Percentiles rank a stretch among this genome's conserved stretches.
These are phyloP conservation scores for Nothophaeocryptopus gaeumannii DNA, from an alignment of 2,329 filamentous ascomycete genomes.

Conservation along the genomic window DNA sequence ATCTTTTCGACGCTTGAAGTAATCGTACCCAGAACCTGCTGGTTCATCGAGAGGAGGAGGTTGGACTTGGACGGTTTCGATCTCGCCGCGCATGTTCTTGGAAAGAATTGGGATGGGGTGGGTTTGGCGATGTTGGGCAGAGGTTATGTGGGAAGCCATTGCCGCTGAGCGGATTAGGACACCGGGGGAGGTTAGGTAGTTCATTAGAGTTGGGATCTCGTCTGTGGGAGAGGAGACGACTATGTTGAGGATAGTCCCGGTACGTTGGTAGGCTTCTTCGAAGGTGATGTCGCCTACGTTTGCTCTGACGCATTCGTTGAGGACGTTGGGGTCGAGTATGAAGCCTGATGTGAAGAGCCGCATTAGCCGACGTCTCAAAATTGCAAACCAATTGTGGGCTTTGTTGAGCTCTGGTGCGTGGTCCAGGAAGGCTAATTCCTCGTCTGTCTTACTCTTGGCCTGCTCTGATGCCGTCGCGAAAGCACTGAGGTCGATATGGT, in stretches of 20 bases:
- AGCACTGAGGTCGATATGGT: conserved; percentile 77
- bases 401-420: conserved; percentile 38
- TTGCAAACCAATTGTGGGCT: conserved; percentile 45
- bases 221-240: conserved; percentile 75
- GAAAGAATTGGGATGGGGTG: conserved; percentile 60
- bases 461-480: conserved; percentile 55
- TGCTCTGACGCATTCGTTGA: conserved; percentile 78
- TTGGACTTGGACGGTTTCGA: conserved; percentile 67
- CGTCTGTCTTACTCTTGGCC: conserved; percentile 17
- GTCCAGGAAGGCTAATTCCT: too few species aligned
- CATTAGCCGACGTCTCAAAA: conserved; percentile 62
- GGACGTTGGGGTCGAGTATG: conserved; percentile 67
- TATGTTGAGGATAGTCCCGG: conserved; percentile 86
- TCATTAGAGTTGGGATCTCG: conserved; percentile 79
- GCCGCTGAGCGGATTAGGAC: conserved; percentile 84
- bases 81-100: conserved; percentile 70
- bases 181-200: conserved; percentile 89
- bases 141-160: conserved; percentile 71
- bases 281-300: conserved; percentile 91
- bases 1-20: not conserved
- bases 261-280: conserved; percentile 83
- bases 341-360: conserved; percentile 75
- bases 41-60: conserved; percentile 39
- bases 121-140: conserved; percentile 64
- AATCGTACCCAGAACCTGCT: not conserved